These are phyloP conservation scores for Talaromyces verruculosus DNA, from an alignment of 2,329 filamentous ascomycete genomes.

Conservation along the genomic window DNA sequence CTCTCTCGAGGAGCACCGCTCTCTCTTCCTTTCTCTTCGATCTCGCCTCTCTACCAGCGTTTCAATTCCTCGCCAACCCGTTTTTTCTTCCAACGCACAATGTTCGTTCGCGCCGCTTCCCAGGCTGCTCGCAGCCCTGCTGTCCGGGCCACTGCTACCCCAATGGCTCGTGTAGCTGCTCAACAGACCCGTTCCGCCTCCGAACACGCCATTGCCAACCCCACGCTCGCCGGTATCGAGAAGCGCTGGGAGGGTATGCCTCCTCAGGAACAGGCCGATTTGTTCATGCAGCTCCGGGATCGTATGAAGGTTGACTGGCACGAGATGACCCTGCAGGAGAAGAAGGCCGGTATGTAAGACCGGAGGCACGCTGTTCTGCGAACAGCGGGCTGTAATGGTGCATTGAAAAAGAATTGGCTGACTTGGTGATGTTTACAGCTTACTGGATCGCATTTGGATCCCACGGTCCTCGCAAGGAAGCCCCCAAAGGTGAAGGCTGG, in stretches of 20 bases:
- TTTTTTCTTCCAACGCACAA: conserved; percentile 33
- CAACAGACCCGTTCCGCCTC: conserved; percentile 60
- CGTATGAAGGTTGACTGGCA: conserved; percentile 98
- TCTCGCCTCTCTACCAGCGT: not conserved
- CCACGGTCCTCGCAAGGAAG: conserved; percentile 82
- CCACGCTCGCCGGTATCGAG: conserved; percentile 96
- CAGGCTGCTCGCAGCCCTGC: conserved; percentile 47
- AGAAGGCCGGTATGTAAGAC: conserved; percentile 88
- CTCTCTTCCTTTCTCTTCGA: conserved; percentile 19
- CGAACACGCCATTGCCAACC: conserved; percentile 95
- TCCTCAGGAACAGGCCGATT: conserved; percentile 96
- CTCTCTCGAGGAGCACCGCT: conserved; percentile 12
- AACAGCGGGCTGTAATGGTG: no score
- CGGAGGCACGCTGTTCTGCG: not conserved
- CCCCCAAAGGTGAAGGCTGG: conserved; percentile 80
- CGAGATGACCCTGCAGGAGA: conserved; percentile 92
- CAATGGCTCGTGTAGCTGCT: conserved; percentile 41
- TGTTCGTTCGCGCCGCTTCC: conserved; percentile 49
- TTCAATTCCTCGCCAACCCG: conserved; percentile 28
- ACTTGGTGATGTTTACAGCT: conserved; percentile 54
- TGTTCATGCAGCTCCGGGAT: conserved; percentile 98
- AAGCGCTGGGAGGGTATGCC: conserved; percentile 99
- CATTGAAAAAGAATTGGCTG: not conserved
- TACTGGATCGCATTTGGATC: conserved; percentile 99
- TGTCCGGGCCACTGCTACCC: conserved; percentile 36